A percentile compares a stretch with the other conserved stretches of the same genome.
These are phyloP conservation scores for Hypoxylon sp. DNA, from an alignment of 2,329 filamentous ascomycete species.

Conservation along the genomic window DNA sequence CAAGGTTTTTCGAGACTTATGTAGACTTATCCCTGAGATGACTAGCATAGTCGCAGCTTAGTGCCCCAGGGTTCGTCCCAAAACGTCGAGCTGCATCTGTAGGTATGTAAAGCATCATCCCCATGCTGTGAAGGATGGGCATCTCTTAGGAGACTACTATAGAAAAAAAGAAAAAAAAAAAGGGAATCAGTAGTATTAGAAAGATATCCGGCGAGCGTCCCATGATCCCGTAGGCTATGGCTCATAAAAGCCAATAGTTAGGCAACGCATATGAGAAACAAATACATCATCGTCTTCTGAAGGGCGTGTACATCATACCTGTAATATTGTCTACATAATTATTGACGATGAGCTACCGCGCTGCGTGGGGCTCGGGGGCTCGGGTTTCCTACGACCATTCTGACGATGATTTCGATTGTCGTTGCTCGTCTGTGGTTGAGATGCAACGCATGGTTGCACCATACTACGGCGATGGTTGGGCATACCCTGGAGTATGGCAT, in stretches of 20 bases:
- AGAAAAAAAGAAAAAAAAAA: constrained; percentile 11
- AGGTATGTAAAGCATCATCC: constrained; percentile 44
- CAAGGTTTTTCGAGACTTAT: constrained; percentile 37
- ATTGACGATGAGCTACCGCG: constrained; percentile 18
- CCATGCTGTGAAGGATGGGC: constrained; percentile 36
- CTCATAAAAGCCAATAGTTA: constrained; percentile 11
- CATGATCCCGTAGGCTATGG: constrained; percentile 23
- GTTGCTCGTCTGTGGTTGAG: constrained; percentile 37
- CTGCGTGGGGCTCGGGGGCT: constrained; percentile 40
- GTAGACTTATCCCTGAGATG: constrained; percentile 43
- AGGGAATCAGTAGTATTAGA: constrained; percentile 22
- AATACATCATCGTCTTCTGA: constrained; percentile 10
- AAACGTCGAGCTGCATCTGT: constrained; percentile 46
- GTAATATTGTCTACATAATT: constrained; percentile 17
- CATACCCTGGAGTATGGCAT: constrained; percentile 42
- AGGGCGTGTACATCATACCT: neutral
- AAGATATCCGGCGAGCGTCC: constrained; percentile 23
- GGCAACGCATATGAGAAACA: constrained; percentile 16
- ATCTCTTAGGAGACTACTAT: constrained; percentile 21
- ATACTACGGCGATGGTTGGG: constrained; percentile 36
- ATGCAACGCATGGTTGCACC: constrained; percentile 39
- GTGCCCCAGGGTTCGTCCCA: constrained; percentile 43
- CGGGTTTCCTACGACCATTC: constrained; percentile 36
- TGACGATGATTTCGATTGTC: constrained; percentile 33
- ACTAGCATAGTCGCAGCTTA: constrained; percentile 46